A percentile compares a stretch with the other conserved stretches of the same genome.
Evolutionary conservation across 2,329 filamentous ascomycete genomes (phyloP).

Genomic region (Zalaria sp.): DNA sequence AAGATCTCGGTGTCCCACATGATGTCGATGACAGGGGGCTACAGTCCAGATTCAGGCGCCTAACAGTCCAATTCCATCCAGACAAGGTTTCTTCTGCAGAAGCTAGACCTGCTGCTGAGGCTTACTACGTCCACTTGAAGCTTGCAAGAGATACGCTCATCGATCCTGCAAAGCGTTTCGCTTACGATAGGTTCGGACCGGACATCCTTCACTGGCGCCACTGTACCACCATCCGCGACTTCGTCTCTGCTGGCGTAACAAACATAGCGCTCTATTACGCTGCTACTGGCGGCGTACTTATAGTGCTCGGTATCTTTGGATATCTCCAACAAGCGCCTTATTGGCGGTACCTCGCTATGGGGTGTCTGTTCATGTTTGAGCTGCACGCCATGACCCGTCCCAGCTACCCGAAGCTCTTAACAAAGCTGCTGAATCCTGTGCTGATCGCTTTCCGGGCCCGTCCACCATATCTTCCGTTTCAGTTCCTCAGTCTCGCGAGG

Average conservation of each 20-base stretch:
- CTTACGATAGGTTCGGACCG: constrained; percentile 80
- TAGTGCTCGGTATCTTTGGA: constrained; percentile 48
- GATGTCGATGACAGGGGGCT: constrained; percentile 60
- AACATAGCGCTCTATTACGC: constrained; percentile 47
- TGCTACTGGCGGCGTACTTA: constrained; percentile 42
- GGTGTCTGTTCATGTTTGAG: constrained; percentile 42
- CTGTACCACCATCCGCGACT: constrained; percentile 59
- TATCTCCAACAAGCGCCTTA: constrained; percentile 53
- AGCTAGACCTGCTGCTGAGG: constrained; percentile 25
- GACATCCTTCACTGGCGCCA: constrained; percentile 52
- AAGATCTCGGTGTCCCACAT: constrained; percentile 55
- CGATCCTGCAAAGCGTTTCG: constrained; percentile 66
- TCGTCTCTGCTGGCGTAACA: constrained; percentile 52
- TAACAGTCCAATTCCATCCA: constrained; percentile 59
- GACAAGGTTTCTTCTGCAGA: constrained; percentile 52
- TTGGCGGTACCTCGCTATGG: constrained; percentile 38
- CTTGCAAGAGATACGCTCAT: constrained; percentile 67
- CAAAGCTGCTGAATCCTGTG: constrained; percentile 34
- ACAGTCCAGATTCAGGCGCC: constrained; percentile 70
- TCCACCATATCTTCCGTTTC: constrained; percentile 67
- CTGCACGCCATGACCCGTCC: constrained; percentile 42
- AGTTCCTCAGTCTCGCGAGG: constrained; percentile 61
- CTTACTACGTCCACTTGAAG: constrained; percentile 70
- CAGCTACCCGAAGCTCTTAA: constrained; percentile 27
- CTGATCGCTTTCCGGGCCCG: constrained; percentile 27